Evolutionary conservation across 2,329 filamentous ascomycete genomes (phyloP).

Genomic region (Colletotrichum phormii): DNA sequence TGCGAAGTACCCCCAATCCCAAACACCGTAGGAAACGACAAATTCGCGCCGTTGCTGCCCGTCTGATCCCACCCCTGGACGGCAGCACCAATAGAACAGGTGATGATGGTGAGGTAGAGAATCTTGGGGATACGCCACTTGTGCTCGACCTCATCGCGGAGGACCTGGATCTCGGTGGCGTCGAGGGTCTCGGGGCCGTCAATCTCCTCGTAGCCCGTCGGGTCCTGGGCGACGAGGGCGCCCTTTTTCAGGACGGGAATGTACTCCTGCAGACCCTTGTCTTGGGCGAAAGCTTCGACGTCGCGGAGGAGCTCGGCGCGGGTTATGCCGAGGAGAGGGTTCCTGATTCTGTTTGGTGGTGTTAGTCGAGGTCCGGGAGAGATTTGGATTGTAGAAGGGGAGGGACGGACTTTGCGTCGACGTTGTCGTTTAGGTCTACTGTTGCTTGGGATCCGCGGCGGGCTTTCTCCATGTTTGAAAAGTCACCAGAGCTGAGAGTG

Average conservation of each 20-base stretch:
- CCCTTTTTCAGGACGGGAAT: constrained; percentile 62
- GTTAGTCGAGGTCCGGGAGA: too few species aligned
- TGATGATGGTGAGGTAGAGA: constrained; percentile 61
- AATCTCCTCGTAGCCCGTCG: constrained; percentile 60
- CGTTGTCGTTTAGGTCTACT: constrained; percentile 58
- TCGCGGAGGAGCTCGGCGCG: constrained; percentile 59
- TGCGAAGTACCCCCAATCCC: constrained; percentile 58
- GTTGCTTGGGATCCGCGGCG: constrained; percentile 11
- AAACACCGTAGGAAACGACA: constrained; percentile 57
- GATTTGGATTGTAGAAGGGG: too few species aligned
- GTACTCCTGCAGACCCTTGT: constrained; percentile 58
- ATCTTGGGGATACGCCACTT: constrained; percentile 62
- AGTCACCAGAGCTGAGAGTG: neutral
- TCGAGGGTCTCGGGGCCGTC: constrained; percentile 50
- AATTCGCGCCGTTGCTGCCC: constrained; percentile 60
- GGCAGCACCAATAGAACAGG: constrained; percentile 65
- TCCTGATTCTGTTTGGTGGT: constrained; percentile 51
- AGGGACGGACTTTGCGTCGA: constrained; percentile 59
- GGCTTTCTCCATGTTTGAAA: constrained; percentile 19
- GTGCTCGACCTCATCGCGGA: constrained; percentile 58
- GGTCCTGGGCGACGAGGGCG: constrained; percentile 63
- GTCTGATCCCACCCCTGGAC: constrained; percentile 65
- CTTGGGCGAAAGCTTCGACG: constrained; percentile 64
- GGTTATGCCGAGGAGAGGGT: constrained; percentile 59
- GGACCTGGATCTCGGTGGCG: constrained; percentile 53